Evolutionary conservation across 2,329 filamentous ascomycete genomes (phyloP), one percentile per base, ranked within the genome.

Genomic region (Juglanconis juglandina): DNA sequence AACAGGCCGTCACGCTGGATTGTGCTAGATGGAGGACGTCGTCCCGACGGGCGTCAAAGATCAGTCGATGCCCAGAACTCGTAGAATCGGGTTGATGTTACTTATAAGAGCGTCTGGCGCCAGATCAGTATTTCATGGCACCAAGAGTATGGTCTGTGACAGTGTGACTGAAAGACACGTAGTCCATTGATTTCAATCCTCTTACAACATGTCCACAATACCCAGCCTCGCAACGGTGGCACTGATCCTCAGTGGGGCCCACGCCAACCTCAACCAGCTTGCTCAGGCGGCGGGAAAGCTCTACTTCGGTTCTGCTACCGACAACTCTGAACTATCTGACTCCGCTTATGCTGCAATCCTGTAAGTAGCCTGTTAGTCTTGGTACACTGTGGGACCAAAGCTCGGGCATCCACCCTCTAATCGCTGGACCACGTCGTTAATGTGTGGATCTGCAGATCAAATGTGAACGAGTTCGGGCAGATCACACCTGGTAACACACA

Each of bases 251-350:
- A 37, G 35, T 11, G 51, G 33, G 33, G 62, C 37, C 52, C 44
- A 39, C 14, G 62, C 59, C 34, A 62, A 62, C 53, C 62, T 64
- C 42, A 62, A 64, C 30, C 62, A 64, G 34, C 56, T 64, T 11
- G 59, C 59, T 2, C 41, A 59, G 32, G 56, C 62, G 14, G 62
- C 62, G 47, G 62, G 62, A 1, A 64, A 64, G 9, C 41, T 64
- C 61, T 89, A 88, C 75, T 89, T 88, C 56, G 87, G 87, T 56
- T 83, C 84, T 1, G 86, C 87, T 1, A 84, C 85, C 46, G 84
- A 89, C 69, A 87, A 88, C 58, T 69, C 71, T 2, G 80, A 83
- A 63, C 69, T 84, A 35, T 76, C 73, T 49, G 83, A 89, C 71
- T 68, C 72, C 13, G 67, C 77, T 34, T 90, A 89, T 70, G 73